Base-by-base conservation (phyloP, 78 protist genomes). In the Neovahlkampfia damariscottae region DNA sequence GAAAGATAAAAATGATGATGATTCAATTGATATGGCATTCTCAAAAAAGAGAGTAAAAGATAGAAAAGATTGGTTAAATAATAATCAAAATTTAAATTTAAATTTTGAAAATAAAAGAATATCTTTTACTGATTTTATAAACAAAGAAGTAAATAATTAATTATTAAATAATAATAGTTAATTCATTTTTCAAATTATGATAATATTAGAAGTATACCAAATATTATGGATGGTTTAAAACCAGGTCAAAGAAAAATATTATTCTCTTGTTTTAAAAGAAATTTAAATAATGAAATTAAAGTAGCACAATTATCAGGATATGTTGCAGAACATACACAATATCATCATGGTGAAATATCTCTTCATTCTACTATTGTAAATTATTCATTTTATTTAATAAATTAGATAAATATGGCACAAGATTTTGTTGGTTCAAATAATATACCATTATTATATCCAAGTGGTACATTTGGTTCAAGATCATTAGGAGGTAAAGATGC, bases 281-380 rank as follows among this genome's bases (percentile, higher is more conserved):
- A 93, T 27, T 82, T 96, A n/a, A 80, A 27, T 31, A 28, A 83
- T 6, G 99, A 95, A 70, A 67, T 98, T 58, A 95, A 94, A 78
- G 99, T 98, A 7, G 94, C 99, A 3, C 99, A 98, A 93, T 86
- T 98, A 10, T 78, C 90, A 4, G 99, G 99, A 40, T 2, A 2
- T 28, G 78, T 80, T 1, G 19, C 89, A 5, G 90, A 87, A 69
- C 85, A 77, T 36, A 69, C 94, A 0, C 94, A 97, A 3, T 98
- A 97, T 87, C 99, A 97, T 81, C 99, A 98, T 80, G 99, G 99
- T 27, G 99, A 98, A 77, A 32, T 0, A 9, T 39, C 86, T 6
- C 91, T 98, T 19, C 39, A 70, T 0, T 59, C 75, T 9, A 89
- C 98, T 37, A 95, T 98, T 34, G 59, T 96, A 37, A n/a, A n/a